Evolutionary conservation across 208 protist genomes (phyloP).

Genomic region (Trichomonas vaginalis): DNA sequence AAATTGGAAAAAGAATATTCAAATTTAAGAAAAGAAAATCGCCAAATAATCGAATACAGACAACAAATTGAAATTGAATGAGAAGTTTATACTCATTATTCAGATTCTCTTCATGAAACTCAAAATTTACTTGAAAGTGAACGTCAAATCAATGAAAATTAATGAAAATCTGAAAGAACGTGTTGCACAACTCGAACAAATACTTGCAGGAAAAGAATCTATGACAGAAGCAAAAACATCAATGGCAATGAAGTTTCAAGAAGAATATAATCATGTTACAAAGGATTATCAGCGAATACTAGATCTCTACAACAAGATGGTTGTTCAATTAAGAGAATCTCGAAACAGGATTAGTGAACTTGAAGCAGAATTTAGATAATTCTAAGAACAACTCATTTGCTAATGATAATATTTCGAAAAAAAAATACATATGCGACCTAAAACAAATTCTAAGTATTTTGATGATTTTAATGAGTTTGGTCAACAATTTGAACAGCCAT

Average conservation of each 20-base stretch:
- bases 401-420: not conserved
- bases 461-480: not conserved
- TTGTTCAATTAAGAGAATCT: not conserved
- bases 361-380: not conserved
- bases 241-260: not conserved
- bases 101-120: not conserved
- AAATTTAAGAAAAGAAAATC: not conserved
- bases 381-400: not conserved
- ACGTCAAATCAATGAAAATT: not conserved
- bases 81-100: not conserved
- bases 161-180: not conserved
- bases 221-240: not conserved
- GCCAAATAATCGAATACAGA: not conserved
- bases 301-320: not conserved
- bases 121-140: not conserved
- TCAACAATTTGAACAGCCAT: not conserved
- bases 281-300: not conserved
- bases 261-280: not conserved
- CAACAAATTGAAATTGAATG: not conserved
- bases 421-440: not conserved
- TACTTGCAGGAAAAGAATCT: not conserved
- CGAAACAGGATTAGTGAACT: not conserved
- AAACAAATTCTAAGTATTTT: not conserved
- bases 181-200: not conserved
- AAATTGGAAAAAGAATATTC: not conserved